Evolutionary conservation across 2,329 filamentous ascomycete genomes (phyloP).

Genomic region (Botryotinia narcissicola): DNA sequence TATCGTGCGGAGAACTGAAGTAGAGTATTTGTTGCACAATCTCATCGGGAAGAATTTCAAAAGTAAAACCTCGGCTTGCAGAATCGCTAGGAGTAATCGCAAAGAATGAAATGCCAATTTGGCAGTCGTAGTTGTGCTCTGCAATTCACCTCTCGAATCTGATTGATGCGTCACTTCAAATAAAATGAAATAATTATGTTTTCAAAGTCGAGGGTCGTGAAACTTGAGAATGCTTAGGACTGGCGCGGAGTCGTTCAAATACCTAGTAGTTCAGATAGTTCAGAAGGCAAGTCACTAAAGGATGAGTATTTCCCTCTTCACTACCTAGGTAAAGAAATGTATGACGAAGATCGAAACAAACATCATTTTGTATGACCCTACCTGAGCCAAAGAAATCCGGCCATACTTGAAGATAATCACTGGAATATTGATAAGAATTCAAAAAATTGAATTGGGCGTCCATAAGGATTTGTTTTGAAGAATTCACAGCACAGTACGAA

Average conservation of each 20-base stretch:
- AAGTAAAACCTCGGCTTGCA: not conserved
- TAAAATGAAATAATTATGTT: not conserved
- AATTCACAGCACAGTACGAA: not conserved
- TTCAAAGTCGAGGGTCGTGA: not conserved
- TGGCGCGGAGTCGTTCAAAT: not conserved
- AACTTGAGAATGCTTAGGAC: not conserved
- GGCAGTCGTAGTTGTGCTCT: not conserved
- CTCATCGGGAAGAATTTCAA: conserved; percentile 63
- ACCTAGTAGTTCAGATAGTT: not conserved
- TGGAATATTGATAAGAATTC: not conserved
- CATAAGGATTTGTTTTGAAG: not conserved
- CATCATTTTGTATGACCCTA: not conserved
- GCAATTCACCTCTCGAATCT: not conserved
- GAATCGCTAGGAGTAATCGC: not conserved
- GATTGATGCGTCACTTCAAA: not conserved
- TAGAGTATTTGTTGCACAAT: conserved; percentile 76
- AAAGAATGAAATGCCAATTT: not conserved
- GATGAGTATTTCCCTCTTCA: not conserved
- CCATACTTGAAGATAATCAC: not conserved
- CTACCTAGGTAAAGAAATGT: not conserved
- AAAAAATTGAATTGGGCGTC: not conserved
- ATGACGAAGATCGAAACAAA: not conserved
- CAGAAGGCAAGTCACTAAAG: not conserved
- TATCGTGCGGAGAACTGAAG: conserved; percentile 56
- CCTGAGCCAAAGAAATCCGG: not conserved